Evolutionary conservation across 192 early-diverging fungal species (phyloP).

Genomic region (Coemansia sp.): DNA sequence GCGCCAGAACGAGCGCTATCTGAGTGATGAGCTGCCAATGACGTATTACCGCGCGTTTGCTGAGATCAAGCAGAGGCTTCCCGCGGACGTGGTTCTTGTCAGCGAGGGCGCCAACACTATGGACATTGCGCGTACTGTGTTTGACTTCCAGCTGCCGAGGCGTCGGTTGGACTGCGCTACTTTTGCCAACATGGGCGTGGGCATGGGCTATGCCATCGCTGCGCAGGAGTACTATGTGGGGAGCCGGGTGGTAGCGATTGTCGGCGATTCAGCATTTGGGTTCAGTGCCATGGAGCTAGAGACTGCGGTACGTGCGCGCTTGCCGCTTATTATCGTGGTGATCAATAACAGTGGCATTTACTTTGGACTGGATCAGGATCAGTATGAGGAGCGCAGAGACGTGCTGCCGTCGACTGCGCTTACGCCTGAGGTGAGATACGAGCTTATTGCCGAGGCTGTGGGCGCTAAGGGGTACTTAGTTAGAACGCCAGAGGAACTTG

Average conservation of each 20-base stretch:
- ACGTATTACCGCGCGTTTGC: constrained; percentile 70
- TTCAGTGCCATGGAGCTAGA: constrained; percentile 82
- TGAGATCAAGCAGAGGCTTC: constrained; percentile 67
- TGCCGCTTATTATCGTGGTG: constrained; percentile 73
- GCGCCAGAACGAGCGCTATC: constrained; percentile 51
- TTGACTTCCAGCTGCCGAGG: constrained; percentile 66
- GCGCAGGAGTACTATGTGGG: constrained; percentile 62
- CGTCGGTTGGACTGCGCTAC: constrained; percentile 74
- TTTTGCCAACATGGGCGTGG: constrained; percentile 82
- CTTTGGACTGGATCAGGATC: constrained; percentile 62
- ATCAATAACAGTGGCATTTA: constrained; percentile 84
- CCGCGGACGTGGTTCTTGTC: constrained; percentile 61
- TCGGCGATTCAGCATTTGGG: constrained; percentile 81
- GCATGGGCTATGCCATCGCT: constrained; percentile 73
- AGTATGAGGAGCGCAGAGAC: constrained; percentile 50
- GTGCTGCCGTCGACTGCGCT: constrained; percentile 67
- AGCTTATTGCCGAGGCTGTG: constrained; percentile 68
- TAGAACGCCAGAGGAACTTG: constrained; percentile 62
- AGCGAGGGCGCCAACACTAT: constrained; percentile 81
- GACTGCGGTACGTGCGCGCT: constrained; percentile 64
- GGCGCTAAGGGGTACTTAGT: constrained; percentile 67
- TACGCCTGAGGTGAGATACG: constrained; percentile 68
- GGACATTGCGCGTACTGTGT: constrained; percentile 77
- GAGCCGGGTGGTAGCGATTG: constrained; percentile 65
- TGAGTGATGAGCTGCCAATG: constrained; percentile 59